Base-by-base conservation (phyloP, 2,329 filamentous ascomycete genomes). In the Chalaropsis thielavioides region DNA sequence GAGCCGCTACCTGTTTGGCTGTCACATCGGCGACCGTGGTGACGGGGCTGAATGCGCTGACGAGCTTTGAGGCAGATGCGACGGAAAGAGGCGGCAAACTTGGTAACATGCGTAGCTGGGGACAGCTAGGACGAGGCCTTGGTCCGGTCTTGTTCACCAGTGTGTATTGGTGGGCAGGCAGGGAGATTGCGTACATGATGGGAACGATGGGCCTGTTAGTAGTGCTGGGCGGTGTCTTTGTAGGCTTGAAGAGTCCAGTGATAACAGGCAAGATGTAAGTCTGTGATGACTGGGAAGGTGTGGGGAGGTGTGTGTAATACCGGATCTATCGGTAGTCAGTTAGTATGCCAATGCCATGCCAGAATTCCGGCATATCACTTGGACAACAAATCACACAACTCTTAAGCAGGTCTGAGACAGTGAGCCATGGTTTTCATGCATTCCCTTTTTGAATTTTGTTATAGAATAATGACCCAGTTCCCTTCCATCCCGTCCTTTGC, bases 111-210 rank as follows among this genome's bases (percentile, higher is more conserved):
- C 81, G 94, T 35, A 84, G 81, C 69, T 85, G 80, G 85, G 92
- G 94, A 5, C 94, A 99, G 78, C 81, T 92, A 3, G 94, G 94
- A 2, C 82, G 94, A 41, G 90, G 92, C 0, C 74, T 95, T 11
- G 94, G 94, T 0, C 94, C 94, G 0, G 74, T 99, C 3, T 76
- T 95, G 43, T 99, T 99, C 73, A 97, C 94, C 68, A 90, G 90
- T 61, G 79, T 99, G 65, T 99, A 99, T 77, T 99, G 94, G 94
- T 99, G 94, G 94, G 92, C 90, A 6, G 94, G 94, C 0, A 80
- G 94, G 59, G 88, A 95, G 72, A 81, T 85, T 11, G 94, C 94
- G 1, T 99, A 97, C 74, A 80, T 79, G 0, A 80, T 90, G 70
- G 94, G 94, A 3, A 88, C 90, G 0, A 79, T 83, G 13, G 91